Evolutionary conservation across 306 rosid genomes (phyloP).

Genomic region (Malus orientalis): DNA sequence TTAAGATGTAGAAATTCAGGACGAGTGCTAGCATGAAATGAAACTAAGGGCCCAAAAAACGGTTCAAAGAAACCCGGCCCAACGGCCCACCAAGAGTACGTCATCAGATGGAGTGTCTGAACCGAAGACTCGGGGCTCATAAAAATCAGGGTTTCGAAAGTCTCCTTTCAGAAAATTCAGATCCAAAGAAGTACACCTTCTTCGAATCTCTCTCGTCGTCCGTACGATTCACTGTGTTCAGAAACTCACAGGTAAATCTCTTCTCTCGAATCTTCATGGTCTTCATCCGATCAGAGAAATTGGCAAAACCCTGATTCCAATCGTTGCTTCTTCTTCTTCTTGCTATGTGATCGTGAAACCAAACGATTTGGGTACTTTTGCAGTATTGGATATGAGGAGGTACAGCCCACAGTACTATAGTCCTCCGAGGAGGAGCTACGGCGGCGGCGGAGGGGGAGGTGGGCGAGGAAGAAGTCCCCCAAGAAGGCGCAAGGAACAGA

Average conservation of each 20-base stretch:
- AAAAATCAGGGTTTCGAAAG: neutral
- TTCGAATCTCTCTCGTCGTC: neutral
- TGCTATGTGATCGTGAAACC: neutral
- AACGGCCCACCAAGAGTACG: neutral
- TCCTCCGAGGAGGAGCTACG: constrained; percentile 83
- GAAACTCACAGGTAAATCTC: neutral
- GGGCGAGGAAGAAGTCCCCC: constrained; percentile 61
- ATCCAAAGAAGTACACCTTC: neutral
- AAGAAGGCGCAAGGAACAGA: constrained; percentile 61
- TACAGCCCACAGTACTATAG: constrained; percentile 90
- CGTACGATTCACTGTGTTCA: neutral
- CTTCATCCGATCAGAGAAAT: neutral
- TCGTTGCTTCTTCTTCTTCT: constrained; percentile 2
- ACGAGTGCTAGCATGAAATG: neutral
- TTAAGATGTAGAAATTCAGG: no score
- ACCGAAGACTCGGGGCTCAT: neutral
- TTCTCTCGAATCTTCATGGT: neutral
- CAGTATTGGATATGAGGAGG: constrained; percentile 50
- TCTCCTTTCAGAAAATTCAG: neutral
- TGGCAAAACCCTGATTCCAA: neutral
- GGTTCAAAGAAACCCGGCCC: neutral
- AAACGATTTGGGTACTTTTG: neutral
- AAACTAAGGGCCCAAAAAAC: neutral
- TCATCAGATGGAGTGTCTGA: neutral
- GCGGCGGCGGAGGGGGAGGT: constrained; percentile 50